These are phyloP conservation scores for Cryptococcus neoformans DNA, from an alignment of 1,284 basidiomycete species.

Conservation along the genomic window DNA sequence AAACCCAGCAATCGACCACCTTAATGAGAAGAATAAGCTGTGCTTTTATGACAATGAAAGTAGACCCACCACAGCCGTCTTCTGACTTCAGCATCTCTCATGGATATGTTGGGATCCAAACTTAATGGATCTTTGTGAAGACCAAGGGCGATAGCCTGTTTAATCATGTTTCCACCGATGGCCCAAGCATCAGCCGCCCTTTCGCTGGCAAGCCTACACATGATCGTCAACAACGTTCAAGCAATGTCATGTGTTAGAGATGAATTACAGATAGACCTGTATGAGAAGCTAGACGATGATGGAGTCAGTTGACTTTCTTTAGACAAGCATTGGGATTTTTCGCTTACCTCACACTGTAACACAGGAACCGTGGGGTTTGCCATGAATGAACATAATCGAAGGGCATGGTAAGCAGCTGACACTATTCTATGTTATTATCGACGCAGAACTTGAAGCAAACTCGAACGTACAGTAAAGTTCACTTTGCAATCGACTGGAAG, in stretches of 20 bases:
- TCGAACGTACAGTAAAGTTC: constrained; percentile 43
- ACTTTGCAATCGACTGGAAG: constrained; percentile 44
- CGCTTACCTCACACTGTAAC: constrained; percentile 36
- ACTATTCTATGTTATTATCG: constrained; percentile 20
- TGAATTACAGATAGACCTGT: constrained; percentile 39
- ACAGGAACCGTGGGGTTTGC: constrained; percentile 45
- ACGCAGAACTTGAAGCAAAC: background rate
- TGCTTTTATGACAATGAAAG: background rate
- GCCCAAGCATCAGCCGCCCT: constrained; percentile 47
- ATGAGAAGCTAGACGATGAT: constrained; percentile 28
- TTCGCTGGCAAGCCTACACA: constrained; percentile 35
- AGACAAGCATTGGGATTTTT: no score
- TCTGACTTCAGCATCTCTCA: constrained; percentile 44
- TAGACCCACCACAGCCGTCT: constrained; percentile 38
- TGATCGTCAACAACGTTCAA: background rate
- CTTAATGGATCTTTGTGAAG: constrained; percentile 46
- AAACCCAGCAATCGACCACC: constrained; percentile 47
- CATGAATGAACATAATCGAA: constrained; percentile 48
- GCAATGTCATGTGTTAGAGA: background rate
- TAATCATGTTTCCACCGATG: constrained; percentile 38
- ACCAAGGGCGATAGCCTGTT: constrained; percentile 46
- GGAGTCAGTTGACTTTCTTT: background rate
- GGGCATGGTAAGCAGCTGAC: constrained; percentile 47
- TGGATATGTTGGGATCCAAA: constrained; percentile 40
- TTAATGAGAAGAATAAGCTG: constrained; percentile 1